Evolutionary conservation across 805 yeast genomes (phyloP), one percentile per base, ranked within the genome.

Genomic region (Blastobotrys parvus): DNA sequence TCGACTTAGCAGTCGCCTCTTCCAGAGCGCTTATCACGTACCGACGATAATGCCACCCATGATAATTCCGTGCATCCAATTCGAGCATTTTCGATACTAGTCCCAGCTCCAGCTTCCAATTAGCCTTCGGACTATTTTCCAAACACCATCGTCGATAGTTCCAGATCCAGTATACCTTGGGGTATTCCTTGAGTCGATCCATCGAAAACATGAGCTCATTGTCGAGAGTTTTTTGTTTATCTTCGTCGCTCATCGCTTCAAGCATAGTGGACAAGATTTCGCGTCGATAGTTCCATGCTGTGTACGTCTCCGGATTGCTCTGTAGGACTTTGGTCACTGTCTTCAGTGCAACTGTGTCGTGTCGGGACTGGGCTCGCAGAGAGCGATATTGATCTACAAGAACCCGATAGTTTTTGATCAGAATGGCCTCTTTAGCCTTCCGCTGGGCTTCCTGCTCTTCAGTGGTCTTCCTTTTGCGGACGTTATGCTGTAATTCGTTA

Each of bases 151-250:
- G 64, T 30, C 98, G 69, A 59, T 92, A 97, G 53, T 80, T 83
- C 97, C 97, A 92, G 10, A 92, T 80, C 96, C 97, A 92, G 58
- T 92, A 92, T 33, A 89, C 86, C 59, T 92, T 92, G 1, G 98
- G 97, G 51, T 64, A 80, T 44, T 69, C 62, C 43, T 74, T 74
- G 52, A 92, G 62, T 50, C 78, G 74, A 0, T 59, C 61, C 65
- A 80, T 68, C 1, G 79, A 70, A 56, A 85, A 78, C 19, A 62
- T 50, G 36, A 92, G 66, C 50, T 90, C 98, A 2, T 65, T 59
- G 1, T 68, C 67, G 35, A 82, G 64, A 4, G 63, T 56, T 3
- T 56, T 51, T 33, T 52, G 56, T 35, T 48, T 55, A n/a, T 57
- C 56, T 8, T 55, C 53, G 20, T 34, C 43, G 10, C 42, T 35